phyloP scores from a whole-genome alignment of 345 rosid genomes.

The Sapria himalayana region DNA sequence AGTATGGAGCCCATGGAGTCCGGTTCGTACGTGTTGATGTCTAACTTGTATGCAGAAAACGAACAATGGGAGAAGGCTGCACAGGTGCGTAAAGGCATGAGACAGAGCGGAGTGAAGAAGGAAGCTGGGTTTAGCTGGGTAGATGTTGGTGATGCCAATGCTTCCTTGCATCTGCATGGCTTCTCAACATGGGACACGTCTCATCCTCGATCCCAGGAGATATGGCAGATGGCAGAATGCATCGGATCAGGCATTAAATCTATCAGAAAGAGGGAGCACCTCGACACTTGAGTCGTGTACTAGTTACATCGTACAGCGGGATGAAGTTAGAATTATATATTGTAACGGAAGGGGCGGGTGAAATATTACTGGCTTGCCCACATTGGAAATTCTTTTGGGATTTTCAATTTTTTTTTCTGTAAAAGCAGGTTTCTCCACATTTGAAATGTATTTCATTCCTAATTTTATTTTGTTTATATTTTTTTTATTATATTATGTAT shows the following conservation, averaged over 20 bases:
- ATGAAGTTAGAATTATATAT: no score
- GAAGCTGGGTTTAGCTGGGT: constrained; percentile 73
- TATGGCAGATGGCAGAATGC: constrained; percentile 28
- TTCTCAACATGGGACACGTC: constrained; percentile 71
- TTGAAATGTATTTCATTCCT: no score
- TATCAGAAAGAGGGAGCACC: constrained; percentile 11
- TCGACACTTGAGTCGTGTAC: no score
- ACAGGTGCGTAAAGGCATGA: constrained; percentile 39
- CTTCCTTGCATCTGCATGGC: constrained; percentile 26
- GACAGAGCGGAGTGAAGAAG: constrained; percentile 58
- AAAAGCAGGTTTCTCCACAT: no score
- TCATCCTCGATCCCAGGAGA: constrained; percentile 34
- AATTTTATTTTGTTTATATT: no score
- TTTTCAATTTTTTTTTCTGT: no score
- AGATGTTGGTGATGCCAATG: constrained; percentile 29
- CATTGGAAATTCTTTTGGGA: no score
- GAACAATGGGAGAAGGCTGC: constrained; percentile 67
- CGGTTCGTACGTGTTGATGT: constrained; percentile 62
- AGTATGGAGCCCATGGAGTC: constrained; percentile 43
- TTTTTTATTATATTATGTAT: no score
- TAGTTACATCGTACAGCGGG: no score
- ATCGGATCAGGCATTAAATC: constrained; percentile 41
- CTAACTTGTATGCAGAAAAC: constrained; percentile 68
- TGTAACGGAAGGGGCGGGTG: no score
- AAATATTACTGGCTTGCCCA: no score